Conservation (phyloP, 805 yeast species). For the Isabelozyma gotoi region DNA sequence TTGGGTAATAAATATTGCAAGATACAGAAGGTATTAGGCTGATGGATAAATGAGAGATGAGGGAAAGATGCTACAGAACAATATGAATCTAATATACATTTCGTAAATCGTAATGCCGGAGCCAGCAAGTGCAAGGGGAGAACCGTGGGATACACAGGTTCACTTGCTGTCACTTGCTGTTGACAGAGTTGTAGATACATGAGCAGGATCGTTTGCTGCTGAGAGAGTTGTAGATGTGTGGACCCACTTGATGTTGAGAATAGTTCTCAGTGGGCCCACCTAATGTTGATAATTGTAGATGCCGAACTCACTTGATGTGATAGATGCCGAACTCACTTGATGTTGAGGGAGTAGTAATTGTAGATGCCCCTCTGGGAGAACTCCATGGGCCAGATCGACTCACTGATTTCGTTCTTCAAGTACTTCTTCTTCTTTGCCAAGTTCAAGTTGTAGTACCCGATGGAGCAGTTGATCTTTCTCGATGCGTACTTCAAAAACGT, state of each 20-base stretch:
- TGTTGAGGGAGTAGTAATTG: slow-evolving; percentile 56
- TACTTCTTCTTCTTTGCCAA: slow-evolving; percentile 30
- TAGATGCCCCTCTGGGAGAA: slow-evolving; percentile 55
- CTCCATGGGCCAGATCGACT: slow-evolving; percentile 52
- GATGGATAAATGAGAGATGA: too few species aligned
- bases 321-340: too few species aligned
- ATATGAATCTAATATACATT: too few species aligned
- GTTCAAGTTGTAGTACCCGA: slow-evolving; percentile 46
- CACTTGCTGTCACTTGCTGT: too few species aligned
- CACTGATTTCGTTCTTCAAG: slow-evolving; percentile 26
- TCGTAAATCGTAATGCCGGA: background rate
- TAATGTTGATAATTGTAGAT: too few species aligned
- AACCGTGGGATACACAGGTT: background rate
- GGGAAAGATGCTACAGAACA: too few species aligned
- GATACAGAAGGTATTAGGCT: too few species aligned
- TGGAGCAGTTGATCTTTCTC: slow-evolving; percentile 54
- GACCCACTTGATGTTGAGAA: background rate
- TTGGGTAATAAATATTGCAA: too few species aligned
- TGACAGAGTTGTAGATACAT: too few species aligned
- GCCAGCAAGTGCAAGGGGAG: background rate
- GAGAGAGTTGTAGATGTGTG: too few species aligned
- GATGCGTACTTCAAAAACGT: slow-evolving; percentile 52
- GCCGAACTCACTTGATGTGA: background rate
- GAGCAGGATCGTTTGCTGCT: too few species aligned
- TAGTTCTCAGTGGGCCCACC: too few species aligned